Conservation (phyloP, 2,329 filamentous ascomycete species). For the Botrytis deweyae region DNA sequence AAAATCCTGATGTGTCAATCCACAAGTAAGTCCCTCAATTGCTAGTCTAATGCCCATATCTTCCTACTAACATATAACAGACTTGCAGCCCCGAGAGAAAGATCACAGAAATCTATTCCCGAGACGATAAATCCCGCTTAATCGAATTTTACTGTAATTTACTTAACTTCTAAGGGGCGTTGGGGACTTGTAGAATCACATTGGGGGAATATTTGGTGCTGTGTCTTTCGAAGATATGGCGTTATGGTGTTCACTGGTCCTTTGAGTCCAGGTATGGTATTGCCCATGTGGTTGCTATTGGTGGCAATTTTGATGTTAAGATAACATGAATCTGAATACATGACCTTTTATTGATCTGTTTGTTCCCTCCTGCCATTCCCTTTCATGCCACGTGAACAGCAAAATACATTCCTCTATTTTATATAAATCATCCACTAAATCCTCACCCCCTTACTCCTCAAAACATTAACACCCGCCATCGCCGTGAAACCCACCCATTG, state of each 20-base stretch:
- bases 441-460: constrained; percentile 83
- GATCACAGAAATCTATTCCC: constrained; percentile 37
- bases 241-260: background rate
- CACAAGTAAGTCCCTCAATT: constrained; percentile 56
- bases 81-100: constrained; percentile 12
- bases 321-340: constrained; percentile 9
- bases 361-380: background rate
- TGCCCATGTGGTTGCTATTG: background rate
- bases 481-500: constrained; percentile 84
- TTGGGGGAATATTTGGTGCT: background rate
- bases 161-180: background rate
- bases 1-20: constrained; percentile 70
- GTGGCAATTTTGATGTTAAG: background rate
- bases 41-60: background rate
- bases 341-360: background rate
- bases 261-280: constrained; percentile 1
- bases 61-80: constrained; percentile 15
- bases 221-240: constrained; percentile 7
- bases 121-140: constrained; percentile 29
- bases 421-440: constrained; percentile 45
- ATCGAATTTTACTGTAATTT: background rate
- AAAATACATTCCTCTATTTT: constrained; percentile 9
- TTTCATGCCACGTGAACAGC: background rate
- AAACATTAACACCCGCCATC: constrained; percentile 72
- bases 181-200: background rate